Conservation (phyloP, 768 basidiomycete species). For the Nidularia pulvinata region DNA sequence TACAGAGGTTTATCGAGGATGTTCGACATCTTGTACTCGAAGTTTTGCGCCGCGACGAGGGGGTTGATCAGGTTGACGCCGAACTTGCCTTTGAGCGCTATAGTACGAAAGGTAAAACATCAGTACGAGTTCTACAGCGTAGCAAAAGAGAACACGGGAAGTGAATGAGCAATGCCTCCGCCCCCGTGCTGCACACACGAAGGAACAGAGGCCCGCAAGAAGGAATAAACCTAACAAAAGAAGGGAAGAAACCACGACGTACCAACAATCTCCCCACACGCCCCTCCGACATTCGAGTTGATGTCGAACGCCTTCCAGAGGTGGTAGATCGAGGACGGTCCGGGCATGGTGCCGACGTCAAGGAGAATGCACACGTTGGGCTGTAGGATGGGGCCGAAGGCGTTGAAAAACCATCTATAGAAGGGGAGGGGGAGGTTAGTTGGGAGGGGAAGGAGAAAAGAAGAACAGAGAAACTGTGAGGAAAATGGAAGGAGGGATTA, state of each 20-base stretch:
- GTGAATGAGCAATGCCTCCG: no score
- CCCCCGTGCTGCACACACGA: no score
- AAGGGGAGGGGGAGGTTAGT: no score
- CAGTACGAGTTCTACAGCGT: no score
- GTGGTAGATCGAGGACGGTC: conserved; percentile 88
- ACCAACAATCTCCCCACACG: conserved; percentile 89
- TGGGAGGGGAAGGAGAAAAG: no score
- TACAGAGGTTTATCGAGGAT: conserved; percentile 89
- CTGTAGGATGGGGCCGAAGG: conserved; percentile 78
- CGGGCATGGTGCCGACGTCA: conserved; percentile 83
- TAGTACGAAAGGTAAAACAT: no score
- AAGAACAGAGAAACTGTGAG: no score
- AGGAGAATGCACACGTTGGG: conserved; percentile 93
- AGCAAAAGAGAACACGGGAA: no score
- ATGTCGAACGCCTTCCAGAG: conserved; percentile 96
- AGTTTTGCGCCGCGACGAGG: conserved; percentile 89
- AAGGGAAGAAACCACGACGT: neutral
- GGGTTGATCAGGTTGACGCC: conserved; percentile 83
- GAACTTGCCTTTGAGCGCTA: conserved; percentile 86
- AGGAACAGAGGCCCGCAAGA: no score
- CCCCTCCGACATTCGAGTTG: conserved; percentile 89
- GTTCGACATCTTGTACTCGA: conserved; percentile 94
- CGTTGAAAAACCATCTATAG: conserved; percentile 89
- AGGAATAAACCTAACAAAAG: no score
- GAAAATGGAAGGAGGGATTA: no score